Percentiles rank a stretch among this genome's conserved stretches.
phyloP scores from a whole-genome alignment of 257 asterid species.

The Solanum medicagineum region DNA sequence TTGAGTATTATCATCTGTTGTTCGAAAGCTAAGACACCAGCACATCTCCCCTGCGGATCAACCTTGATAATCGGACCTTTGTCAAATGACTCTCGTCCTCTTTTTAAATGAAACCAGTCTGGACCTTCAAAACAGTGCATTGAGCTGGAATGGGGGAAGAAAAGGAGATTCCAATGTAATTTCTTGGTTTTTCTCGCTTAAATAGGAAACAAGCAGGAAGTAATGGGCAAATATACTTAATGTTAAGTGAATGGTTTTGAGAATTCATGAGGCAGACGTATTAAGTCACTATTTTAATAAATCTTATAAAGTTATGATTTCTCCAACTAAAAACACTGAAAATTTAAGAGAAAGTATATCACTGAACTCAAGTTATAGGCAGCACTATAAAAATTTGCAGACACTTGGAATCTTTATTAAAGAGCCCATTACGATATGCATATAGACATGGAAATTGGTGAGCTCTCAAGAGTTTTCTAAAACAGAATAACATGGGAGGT shows the following conservation, averaged over 20 bases:
- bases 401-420: background rate
- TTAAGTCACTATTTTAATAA: background rate
- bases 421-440: background rate
- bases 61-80: constrained; percentile 82
- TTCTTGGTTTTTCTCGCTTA: background rate
- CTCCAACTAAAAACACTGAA: background rate
- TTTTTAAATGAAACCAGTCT: constrained; percentile 77
- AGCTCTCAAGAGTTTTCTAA: background rate
- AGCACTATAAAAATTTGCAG: background rate
- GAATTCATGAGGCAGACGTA: background rate
- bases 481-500: background rate
- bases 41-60: constrained; percentile 93
- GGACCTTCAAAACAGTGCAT: constrained; percentile 99
- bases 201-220: background rate
- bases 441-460: background rate
- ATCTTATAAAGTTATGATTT: background rate
- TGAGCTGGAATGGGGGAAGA: constrained; percentile 48
- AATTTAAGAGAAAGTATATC: background rate
- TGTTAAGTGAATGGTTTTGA: background rate
- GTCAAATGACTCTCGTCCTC: constrained; percentile 79
- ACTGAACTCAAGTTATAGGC: background rate
- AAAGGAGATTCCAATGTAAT: background rate
- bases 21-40: constrained; percentile 75
- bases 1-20: constrained; percentile 87
- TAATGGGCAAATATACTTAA: background rate